Base-by-base conservation (phyloP, 306 rosid genomes). In the Chamaecrista fasciculata region DNA sequence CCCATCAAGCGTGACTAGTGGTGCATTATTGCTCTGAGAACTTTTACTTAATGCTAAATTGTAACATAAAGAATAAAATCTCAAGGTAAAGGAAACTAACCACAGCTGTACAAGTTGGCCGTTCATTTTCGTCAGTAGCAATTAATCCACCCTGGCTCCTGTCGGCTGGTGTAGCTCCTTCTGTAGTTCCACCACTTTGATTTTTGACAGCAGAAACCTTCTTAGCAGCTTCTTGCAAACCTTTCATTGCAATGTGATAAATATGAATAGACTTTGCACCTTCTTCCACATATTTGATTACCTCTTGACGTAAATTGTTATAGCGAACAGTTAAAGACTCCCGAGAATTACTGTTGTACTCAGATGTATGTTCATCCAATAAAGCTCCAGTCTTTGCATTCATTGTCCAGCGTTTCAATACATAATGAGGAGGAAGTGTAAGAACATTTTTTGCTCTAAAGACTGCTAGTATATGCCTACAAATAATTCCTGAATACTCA, bases 321-420 rank as follows among this genome's bases (percentile, higher is more conserved):
- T 83, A 84, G 28, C 87, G 77, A 64, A 87, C 91, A 36, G 87
- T 78, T 70, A 67, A 71, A 70, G 89, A 80, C 52, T 87, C 92
- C 28, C 67, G 67, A 58, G 91, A 81, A 78, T 69, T 79, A 40
- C 73, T 80, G 21, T 86, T 82, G 62, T 59, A 44, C 31, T 83
- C 95, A 63, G 89, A 66, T 55, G 80, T 62, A 51, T 20, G 84
- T 62, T 76, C 91, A 77, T 79, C 87, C 63, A 81, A 48, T 74
- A 73, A 68, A 26, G 77, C 68, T 67, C 96, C 98, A 73, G 69
- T 67, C 76, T 85, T 89, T 2, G 95, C 96, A 79, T 82, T 80
- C 73, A 87, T 84, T 34, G 98, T 93, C 98, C 96, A 92, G 43
- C 96, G 94, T 67, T 86, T 86, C 81, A 92, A 76, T 59, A 89